phyloP scores from a whole-genome alignment of 805 yeast genomes.

The Starmerella cellae region DNA sequence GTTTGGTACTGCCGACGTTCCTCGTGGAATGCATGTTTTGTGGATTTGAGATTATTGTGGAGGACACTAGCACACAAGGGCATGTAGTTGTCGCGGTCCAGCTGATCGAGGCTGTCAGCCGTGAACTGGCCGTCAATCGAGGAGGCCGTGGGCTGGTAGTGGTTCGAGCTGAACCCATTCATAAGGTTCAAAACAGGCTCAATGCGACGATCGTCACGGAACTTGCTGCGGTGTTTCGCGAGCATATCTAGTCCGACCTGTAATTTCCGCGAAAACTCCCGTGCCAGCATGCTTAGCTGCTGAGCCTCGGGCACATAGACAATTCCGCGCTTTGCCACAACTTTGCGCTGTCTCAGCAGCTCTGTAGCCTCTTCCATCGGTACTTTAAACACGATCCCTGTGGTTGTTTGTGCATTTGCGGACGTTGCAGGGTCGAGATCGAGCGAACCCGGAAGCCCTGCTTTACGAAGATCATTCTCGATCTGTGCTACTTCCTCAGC shows the following conservation, averaged over 20 bases:
- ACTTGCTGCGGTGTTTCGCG: constrained; percentile 61
- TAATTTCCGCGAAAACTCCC: constrained; percentile 50
- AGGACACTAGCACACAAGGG: constrained; percentile 71
- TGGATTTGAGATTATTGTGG: constrained; percentile 43
- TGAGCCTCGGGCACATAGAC: constrained; percentile 78
- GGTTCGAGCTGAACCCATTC: constrained; percentile 17
- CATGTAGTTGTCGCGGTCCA: constrained; percentile 46
- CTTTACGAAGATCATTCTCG: constrained; percentile 35
- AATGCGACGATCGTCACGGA: constrained; percentile 85
- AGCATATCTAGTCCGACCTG: constrained; percentile 45
- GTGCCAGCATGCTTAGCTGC: constrained; percentile 56
- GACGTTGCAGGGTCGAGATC: background rate
- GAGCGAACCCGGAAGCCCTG: background rate
- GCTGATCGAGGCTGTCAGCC: constrained; percentile 44
- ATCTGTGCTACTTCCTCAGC: constrained; percentile 46
- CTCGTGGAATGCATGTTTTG: constrained; percentile 63
- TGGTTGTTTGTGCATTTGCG: constrained; percentile 32
- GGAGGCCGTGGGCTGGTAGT: constrained; percentile 36
- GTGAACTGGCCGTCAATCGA: constrained; percentile 34
- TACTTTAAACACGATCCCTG: constrained; percentile 42
- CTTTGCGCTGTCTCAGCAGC: constrained; percentile 58
- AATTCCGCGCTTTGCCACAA: constrained; percentile 50
- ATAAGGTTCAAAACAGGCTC: constrained; percentile 72
- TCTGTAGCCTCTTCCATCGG: constrained; percentile 76
- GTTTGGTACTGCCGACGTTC: constrained; percentile 79